These are phyloP conservation scores for Toxoplasma gondii DNA, from an alignment of 169 alveolate species.

Conservation along the genomic window DNA sequence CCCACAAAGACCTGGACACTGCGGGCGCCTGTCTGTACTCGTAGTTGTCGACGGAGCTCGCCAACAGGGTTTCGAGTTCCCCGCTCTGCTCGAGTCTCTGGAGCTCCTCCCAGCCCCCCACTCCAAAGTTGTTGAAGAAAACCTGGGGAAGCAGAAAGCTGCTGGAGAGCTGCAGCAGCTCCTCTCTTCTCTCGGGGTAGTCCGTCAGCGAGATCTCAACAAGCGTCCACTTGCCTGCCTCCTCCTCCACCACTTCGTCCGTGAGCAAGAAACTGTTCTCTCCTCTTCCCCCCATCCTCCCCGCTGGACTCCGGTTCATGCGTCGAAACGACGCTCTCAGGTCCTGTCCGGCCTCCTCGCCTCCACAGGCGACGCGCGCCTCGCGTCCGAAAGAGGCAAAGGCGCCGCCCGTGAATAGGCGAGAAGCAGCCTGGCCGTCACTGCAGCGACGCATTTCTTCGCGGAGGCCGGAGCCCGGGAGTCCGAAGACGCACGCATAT, in stretches of 20 bases:
- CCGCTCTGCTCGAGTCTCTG: background rate
- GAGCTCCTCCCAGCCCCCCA: background rate
- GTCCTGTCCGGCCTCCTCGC: too few relatives aligned
- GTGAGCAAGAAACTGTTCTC: too few relatives aligned
- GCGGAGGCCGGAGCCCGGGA: too few relatives aligned
- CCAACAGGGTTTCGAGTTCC: background rate
- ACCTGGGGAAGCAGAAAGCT: background rate
- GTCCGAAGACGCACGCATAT: too few relatives aligned
- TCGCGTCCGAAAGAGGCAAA: too few relatives aligned
- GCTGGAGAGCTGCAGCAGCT: conserved; percentile 9
- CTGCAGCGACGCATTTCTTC: too few relatives aligned
- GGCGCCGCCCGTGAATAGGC: too few relatives aligned
- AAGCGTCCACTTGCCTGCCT: conserved; percentile 9
- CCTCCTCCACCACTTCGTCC: background rate
- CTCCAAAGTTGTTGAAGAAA: conserved; percentile 8
- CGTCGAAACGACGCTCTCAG: too few relatives aligned
- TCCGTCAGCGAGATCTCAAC: background rate
- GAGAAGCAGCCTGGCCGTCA: too few relatives aligned
- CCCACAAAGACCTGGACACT: background rate
- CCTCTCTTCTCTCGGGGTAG: conserved; percentile 25
- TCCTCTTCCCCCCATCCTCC: too few relatives aligned
- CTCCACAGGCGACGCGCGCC: too few relatives aligned
- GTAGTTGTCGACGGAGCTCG: background rate
- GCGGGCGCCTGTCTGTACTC: background rate
- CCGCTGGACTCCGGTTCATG: too few relatives aligned